Evolutionary conservation across 1,139 yeast species (phyloP).

Genomic region (Pichia sp.): DNA sequence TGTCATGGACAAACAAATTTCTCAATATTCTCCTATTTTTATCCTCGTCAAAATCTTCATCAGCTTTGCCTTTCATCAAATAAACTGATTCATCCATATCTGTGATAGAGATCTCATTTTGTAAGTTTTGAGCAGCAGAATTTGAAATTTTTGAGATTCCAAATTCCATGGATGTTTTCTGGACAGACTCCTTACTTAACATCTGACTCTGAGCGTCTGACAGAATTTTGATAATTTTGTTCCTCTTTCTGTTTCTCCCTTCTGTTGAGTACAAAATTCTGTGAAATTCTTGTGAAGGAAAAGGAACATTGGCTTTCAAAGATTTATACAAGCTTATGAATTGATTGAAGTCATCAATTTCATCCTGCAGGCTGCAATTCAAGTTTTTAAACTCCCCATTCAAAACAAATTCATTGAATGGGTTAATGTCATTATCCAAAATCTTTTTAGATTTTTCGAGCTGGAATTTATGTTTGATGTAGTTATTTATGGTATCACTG

Average conservation of each 20-base stretch:
- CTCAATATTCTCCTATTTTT: slow-evolving; percentile 69
- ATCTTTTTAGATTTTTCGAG: slow-evolving; percentile 21
- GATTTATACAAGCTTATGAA: slow-evolving; percentile 45
- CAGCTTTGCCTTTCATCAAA: slow-evolving; percentile 31
- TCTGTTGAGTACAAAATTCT: slow-evolving; percentile 64
- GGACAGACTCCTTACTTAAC: not conserved
- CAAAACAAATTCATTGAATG: slow-evolving; percentile 42
- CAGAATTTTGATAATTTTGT: slow-evolving; percentile 37
- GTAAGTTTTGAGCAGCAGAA: not conserved
- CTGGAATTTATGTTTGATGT: not conserved
- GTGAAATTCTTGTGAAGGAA: slow-evolving; percentile 22
- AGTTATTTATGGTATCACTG: slow-evolving; percentile 2
- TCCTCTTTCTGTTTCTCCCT: slow-evolving; percentile 61
- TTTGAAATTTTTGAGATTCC: not conserved
- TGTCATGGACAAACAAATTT: slow-evolving; percentile 66
- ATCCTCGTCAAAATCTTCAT: slow-evolving; percentile 52
- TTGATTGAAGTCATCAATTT: slow-evolving; percentile 53
- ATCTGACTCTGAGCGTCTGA: slow-evolving; percentile 7
- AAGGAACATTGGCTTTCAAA: slow-evolving; percentile 36
- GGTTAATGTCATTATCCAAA: slow-evolving; percentile 45
- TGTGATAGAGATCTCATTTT: slow-evolving; percentile 18
- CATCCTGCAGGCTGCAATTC: slow-evolving; percentile 57
- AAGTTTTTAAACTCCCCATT: slow-evolving; percentile 46
- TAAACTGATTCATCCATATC: not conserved
- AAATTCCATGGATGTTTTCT: not conserved